phyloP scores from a whole-genome alignment of 768 basidiomycete species.

The Leccinum arenicola region DNA sequence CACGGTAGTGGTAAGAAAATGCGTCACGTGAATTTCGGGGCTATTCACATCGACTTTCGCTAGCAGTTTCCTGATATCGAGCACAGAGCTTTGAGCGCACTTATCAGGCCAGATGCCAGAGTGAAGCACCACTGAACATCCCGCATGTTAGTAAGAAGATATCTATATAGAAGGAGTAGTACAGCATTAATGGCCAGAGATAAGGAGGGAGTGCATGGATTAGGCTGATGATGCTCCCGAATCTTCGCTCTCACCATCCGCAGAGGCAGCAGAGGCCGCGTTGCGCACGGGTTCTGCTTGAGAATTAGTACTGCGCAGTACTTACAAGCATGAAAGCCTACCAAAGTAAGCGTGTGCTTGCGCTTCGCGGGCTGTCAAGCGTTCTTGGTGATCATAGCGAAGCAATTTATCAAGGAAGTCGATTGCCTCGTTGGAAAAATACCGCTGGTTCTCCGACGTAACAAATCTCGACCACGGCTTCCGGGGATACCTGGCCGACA shows the following conservation, averaged over 20 bases:
- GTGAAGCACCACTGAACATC: conserved; percentile 20
- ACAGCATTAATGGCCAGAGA: conserved; percentile 29
- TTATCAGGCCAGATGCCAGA: conserved; percentile 16
- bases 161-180: conserved; percentile 35
- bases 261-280: conserved; percentile 38
- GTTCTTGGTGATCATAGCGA: conserved; percentile 96
- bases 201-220: conserved; percentile 26
- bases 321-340: conserved; percentile 30
- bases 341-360: conserved; percentile 94
- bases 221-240: conserved; percentile 34
- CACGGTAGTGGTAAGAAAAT: background rate
- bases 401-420: conserved; percentile 94
- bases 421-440: conserved; percentile 95
- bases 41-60: conserved; percentile 1
- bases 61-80: conserved; percentile 1
- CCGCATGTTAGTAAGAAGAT: conserved; percentile 22
- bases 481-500: conserved; percentile 66
- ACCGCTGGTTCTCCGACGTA: conserved; percentile 93
- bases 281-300: conserved; percentile 65
- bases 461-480: conserved; percentile 97
- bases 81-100: conserved; percentile 19
- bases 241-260: conserved; percentile 63
- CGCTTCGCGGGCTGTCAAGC: conserved; percentile 91
- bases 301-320: conserved; percentile 18
- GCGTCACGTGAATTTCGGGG: conserved; percentile 12